A percentile compares a stretch with the other conserved stretches of the same genome.
These are phyloP conservation scores for Annulohypoxylon maeteangense DNA, from an alignment of 495 filamentous ascomycete species.

Conservation along the genomic window DNA sequence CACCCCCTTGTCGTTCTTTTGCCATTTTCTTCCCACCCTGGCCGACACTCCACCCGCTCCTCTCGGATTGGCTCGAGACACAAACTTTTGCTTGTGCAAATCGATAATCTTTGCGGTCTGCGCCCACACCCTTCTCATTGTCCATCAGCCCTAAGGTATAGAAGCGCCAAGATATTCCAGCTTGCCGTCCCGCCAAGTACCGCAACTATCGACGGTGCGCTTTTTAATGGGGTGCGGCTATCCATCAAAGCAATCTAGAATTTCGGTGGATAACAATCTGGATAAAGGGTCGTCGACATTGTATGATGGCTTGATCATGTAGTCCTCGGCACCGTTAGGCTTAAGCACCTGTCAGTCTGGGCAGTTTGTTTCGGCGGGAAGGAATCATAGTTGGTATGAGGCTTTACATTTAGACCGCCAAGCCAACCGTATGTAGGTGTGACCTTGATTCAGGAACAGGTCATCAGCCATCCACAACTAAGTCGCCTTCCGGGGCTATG, in stretches of 20 bases:
- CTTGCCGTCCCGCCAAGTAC: slow-evolving; percentile 22
- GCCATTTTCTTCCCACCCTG: slow-evolving; percentile 27
- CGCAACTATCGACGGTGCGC: slow-evolving; percentile 17
- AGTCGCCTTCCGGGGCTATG: slow-evolving; percentile 5
- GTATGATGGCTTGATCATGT: slow-evolving; percentile 10
- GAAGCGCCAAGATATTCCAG: slow-evolving; percentile 24
- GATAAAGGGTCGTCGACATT: slow-evolving; percentile 18
- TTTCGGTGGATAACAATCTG: slow-evolving; percentile 15
- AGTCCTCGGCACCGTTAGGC: slow-evolving; percentile 14
- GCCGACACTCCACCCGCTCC: slow-evolving; percentile 10
- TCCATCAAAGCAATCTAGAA: slow-evolving; percentile 30
- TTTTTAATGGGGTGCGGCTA: slow-evolving; percentile 25
- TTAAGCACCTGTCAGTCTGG: not conserved
- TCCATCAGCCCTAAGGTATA: slow-evolving; percentile 40
- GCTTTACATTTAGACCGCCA: slow-evolving; percentile 12
- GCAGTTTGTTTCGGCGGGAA: slow-evolving; percentile 18
- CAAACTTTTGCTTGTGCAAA: slow-evolving; percentile 4
- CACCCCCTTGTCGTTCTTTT: slow-evolving; percentile 37
- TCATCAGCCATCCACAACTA: slow-evolving; percentile 22
- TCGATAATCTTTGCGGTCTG: slow-evolving; percentile 5
- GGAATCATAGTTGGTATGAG: slow-evolving; percentile 11
- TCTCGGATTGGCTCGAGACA: slow-evolving; percentile 28
- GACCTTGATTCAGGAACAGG: slow-evolving; percentile 36
- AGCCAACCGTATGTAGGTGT: slow-evolving; percentile 15
- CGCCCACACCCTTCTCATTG: slow-evolving; percentile 20